phyloP scores from a whole-genome alignment of 176 grass and related monocot species.

The Calamus simplicifolius region DNA sequence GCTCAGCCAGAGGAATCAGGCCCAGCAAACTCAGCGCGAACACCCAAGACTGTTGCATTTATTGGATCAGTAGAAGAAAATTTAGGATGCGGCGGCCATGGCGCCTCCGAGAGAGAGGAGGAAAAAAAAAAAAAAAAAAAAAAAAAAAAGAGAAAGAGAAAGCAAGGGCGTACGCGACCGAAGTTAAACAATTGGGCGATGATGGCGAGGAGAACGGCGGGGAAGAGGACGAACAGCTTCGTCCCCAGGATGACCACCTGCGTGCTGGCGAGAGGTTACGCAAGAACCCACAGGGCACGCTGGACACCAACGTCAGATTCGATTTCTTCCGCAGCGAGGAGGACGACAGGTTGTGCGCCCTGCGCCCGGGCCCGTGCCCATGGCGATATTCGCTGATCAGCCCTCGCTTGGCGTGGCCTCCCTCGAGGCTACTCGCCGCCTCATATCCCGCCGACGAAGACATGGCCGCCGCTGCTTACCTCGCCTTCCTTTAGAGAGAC shows the following conservation, averaged over 20 bases:
- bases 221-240: constrained; percentile 83
- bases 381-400: neutral
- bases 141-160: neutral
- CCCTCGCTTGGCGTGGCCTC: too few relatives aligned
- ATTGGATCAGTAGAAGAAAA: too few relatives aligned
- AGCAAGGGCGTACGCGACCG: constrained; percentile 21
- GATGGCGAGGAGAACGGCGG: constrained; percentile 61
- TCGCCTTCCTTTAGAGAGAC: too few relatives aligned
- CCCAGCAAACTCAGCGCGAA: constrained; percentile 68
- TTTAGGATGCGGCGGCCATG: too few relatives aligned
- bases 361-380: constrained; percentile 37
- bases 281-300: constrained; percentile 48
- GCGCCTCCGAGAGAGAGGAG: too few relatives aligned
- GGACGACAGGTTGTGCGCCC: constrained; percentile 76
- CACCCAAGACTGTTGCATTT: constrained; percentile 55
- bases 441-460: too few relatives aligned
- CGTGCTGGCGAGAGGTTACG: constrained; percentile 44
- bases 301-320: constrained; percentile 45
- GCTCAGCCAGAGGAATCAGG: constrained; percentile 75
- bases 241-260: constrained; percentile 88
- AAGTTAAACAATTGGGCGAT: constrained; percentile 39
- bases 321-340: constrained; percentile 80
- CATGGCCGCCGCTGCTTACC: too few relatives aligned
- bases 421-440: too few relatives aligned
- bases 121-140: neutral